These are phyloP conservation scores for Syzygium syzygioides DNA, from an alignment of 441 rosid genomes.

Conservation along the genomic window DNA sequence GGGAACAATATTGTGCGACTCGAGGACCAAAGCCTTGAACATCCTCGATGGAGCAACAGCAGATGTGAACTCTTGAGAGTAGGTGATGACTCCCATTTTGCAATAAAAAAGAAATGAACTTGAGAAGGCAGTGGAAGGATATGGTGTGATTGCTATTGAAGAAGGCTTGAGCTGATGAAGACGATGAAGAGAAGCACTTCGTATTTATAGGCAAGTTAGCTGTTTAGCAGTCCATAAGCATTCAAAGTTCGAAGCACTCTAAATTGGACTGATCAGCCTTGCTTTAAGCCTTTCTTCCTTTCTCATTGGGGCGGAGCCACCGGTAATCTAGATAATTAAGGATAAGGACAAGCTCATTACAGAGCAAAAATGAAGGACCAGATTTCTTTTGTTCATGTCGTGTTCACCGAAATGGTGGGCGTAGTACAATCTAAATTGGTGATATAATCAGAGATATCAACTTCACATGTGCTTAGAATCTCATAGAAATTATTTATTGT, in stretches of 20 bases:
- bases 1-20: background rate
- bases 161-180: background rate
- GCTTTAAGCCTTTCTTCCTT: background rate
- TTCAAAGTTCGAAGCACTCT: background rate
- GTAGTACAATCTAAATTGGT: no score
- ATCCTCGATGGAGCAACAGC: background rate
- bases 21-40: constrained; percentile 3
- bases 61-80: background rate
- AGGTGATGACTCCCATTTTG: background rate
- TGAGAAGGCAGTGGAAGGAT: background rate
- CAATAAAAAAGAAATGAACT: background rate
- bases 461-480: background rate
- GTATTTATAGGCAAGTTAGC: background rate
- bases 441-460: no score
- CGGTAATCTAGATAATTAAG: background rate
- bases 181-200: background rate
- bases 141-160: background rate
- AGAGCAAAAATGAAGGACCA: background rate
- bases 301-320: background rate
- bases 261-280: background rate
- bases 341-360: background rate
- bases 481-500: background rate
- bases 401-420: no score
- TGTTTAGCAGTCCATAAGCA: background rate
- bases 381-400: no score